These are phyloP conservation scores for Sophora flavescens DNA, from an alignment of 306 rosid genomes.

Conservation along the genomic window DNA sequence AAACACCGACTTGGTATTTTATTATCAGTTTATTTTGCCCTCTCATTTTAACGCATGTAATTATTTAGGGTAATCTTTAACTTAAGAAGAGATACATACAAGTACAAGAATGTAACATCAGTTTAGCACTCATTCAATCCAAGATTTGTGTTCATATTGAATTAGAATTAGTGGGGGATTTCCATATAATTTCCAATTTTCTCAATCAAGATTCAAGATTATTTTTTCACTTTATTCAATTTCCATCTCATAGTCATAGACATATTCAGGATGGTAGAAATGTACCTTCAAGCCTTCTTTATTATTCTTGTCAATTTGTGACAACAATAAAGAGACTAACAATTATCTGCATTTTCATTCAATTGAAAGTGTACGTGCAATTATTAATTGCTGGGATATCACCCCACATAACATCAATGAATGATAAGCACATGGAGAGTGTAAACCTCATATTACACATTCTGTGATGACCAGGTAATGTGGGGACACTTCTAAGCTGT, in stretches of 20 bases:
- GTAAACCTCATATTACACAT: constrained; percentile 48
- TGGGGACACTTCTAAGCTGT: constrained; percentile 64
- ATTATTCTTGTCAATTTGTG: constrained; percentile 37
- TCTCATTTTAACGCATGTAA: constrained; percentile 35
- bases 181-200: constrained; percentile 10
- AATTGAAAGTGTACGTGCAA: constrained; percentile 33
- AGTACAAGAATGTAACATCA: constrained; percentile 34
- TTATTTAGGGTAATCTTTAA: constrained; percentile 8
- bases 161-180: constrained; percentile 11
- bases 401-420: constrained; percentile 45
- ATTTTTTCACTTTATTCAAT: background rate
- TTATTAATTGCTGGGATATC: constrained; percentile 47
- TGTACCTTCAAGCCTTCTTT: constrained; percentile 18
- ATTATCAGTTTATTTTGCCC: constrained; percentile 18
- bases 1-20: constrained; percentile 48
- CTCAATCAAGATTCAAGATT: background rate
- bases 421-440: constrained; percentile 63
- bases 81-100: constrained; percentile 24
- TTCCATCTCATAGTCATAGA: background rate
- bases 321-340: constrained; percentile 34
- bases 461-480: constrained; percentile 51
- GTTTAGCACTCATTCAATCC: constrained; percentile 32
- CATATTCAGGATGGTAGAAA: constrained; percentile 10
- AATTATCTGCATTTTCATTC: constrained; percentile 19
- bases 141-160: constrained; percentile 36